Evolutionary conservation across 2,329 filamentous ascomycete species (phyloP).

Genomic region (Colletotrichum chrysophilum): DNA sequence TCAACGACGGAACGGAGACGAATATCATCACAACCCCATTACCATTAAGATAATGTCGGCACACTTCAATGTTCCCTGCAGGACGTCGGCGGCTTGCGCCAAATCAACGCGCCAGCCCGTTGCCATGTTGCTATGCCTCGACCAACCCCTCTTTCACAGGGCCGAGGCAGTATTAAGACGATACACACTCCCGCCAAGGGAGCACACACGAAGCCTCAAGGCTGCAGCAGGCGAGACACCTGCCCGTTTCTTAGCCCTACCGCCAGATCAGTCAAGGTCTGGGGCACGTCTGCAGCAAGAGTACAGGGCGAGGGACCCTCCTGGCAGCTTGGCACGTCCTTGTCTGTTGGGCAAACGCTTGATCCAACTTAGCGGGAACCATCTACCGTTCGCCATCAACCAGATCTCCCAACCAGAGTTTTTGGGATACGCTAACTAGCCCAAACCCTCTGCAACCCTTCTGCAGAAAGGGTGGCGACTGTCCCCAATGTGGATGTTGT

Average conservation of each 20-base stretch:
- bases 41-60: not conserved
- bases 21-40: not conserved
- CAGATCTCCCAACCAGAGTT: not conserved
- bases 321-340: constrained; percentile 1
- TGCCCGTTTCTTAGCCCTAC: constrained; percentile 7
- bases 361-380: not conserved
- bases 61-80: not conserved
- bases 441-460: not conserved
- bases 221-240: constrained; percentile 16
- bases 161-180: not conserved
- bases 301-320: not conserved
- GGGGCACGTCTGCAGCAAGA: not conserved
- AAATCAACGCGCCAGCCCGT: not conserved
- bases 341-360: not conserved
- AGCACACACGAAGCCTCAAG: not conserved
- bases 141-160: not conserved
- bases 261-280: not conserved
- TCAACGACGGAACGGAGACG: not conserved
- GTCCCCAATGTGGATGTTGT: not conserved
- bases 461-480: not conserved
- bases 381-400: not conserved
- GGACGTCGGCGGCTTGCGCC: not conserved
- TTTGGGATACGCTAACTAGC: not conserved
- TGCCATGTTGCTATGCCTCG: not conserved
- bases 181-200: not conserved